Conservation (phyloP, 306 rosid genomes). For the Inga leiocalycina region DNA sequence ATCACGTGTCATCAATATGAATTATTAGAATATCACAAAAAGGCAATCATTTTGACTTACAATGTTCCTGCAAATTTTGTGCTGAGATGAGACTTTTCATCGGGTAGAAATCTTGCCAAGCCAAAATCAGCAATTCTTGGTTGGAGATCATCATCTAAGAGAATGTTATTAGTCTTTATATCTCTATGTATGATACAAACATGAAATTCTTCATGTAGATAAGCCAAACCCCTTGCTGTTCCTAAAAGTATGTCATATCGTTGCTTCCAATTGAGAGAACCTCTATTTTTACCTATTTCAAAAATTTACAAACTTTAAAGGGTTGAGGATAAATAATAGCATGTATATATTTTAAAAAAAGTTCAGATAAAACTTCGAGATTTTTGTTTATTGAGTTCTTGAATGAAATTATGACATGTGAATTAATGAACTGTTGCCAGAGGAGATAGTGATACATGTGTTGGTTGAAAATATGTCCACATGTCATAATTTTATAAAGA, state of each 20-base stretch:
- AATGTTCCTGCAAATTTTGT: slow-evolving; percentile 67
- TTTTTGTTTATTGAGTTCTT: neutral
- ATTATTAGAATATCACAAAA: neutral
- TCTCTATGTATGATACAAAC: slow-evolving; percentile 2
- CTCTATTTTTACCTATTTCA: slow-evolving; percentile 44
- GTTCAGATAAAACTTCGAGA: neutral
- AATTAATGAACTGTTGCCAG: neutral
- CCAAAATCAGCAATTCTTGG: slow-evolving; percentile 18
- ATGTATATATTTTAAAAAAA: neutral
- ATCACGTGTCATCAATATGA: neutral
- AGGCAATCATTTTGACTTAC: slow-evolving; percentile 37
- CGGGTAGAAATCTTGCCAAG: neutral
- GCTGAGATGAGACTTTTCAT: neutral
- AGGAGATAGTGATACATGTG: neutral
- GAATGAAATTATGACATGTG: neutral
- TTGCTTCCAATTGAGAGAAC: slow-evolving; percentile 6
- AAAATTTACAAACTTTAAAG: neutral
- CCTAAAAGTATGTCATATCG: neutral
- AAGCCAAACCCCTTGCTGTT: slow-evolving; percentile 3
- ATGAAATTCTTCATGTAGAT: slow-evolving; percentile 5
- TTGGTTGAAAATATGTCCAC: neutral
- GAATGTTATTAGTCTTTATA: neutral
- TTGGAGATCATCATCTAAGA: slow-evolving; percentile 15
- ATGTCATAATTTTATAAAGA: neutral
- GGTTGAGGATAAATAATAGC: neutral